Evolutionary conservation across 1,284 basidiomycete species (phyloP).

Genomic region (Ganoderma lucidum): DNA sequence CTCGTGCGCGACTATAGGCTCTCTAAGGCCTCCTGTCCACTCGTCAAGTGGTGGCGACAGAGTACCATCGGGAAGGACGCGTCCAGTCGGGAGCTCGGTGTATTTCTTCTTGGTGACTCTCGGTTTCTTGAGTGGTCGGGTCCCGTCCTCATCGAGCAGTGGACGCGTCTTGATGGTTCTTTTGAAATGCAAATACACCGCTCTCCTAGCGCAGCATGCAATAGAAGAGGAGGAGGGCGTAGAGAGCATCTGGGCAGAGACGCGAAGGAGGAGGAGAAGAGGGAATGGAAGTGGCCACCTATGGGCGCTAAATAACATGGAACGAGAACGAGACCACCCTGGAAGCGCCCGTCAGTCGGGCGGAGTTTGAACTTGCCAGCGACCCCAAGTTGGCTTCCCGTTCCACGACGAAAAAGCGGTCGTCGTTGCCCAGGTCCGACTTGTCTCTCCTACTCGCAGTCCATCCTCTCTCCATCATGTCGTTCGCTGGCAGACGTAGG

Average conservation of each 20-base stretch:
- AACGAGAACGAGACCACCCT: conserved; percentile 18
- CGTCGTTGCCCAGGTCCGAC: conserved; percentile 46
- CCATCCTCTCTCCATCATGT: conserved; percentile 59
- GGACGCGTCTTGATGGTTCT: conserved; percentile 11
- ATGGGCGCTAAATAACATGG: conserved; percentile 20
- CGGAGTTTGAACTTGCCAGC: conserved; percentile 41
- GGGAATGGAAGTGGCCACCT: conserved; percentile 15
- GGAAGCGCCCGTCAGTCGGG: conserved; percentile 24
- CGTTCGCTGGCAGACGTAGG: conserved; percentile 85
- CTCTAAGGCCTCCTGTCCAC: conserved; percentile 36
- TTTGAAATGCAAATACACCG: conserved; percentile 8
- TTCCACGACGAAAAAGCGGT: conserved; percentile 43
- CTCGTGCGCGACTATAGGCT: conserved; percentile 18
- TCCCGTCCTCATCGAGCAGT: conserved; percentile 8
- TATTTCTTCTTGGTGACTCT: conserved; percentile 57
- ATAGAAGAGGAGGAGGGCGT: conserved; percentile 20
- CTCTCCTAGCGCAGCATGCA: conserved; percentile 25
- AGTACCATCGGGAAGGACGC: conserved; percentile 50
- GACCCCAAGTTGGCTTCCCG: conserved; percentile 35
- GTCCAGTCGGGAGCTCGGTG: conserved; percentile 61
- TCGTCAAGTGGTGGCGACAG: conserved; percentile 36
- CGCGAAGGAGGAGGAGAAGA: conserved; percentile 13
- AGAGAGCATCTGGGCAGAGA: conserved; percentile 28
- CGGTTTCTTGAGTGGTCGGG: conserved; percentile 22
- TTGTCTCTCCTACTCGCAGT: conserved; percentile 34